Base-by-base conservation (phyloP, 2,329 filamentous ascomycete genomes). In the Rhytidhysteron rufulum region DNA sequence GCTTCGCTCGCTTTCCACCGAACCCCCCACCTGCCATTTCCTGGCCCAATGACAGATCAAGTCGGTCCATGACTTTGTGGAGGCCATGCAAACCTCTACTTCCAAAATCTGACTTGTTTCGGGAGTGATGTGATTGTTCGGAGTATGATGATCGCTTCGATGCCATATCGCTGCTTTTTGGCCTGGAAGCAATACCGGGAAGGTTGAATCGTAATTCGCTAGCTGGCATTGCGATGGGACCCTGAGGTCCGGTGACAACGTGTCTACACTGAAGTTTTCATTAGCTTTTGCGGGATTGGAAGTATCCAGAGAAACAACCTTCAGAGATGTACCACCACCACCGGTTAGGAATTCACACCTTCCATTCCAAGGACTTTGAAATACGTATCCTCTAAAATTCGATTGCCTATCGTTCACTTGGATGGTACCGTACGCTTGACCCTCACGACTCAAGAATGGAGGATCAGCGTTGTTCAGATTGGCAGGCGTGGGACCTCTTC, bases 151-250 rank as follows among this genome's bases (percentile, higher is more conserved):
- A 54, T 25, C 60, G 50, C 42, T 64, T 66, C 11, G 44, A 37
- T 5, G 54, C 48, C 10, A 34, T 21, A 17, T 63, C 56, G 5
- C 60, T 62, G 33, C 49, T 58, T 54, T 19, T 61, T 21, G 49
- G 60, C 27, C 50, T 61, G n/a, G 50, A 50, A 22, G 6, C 53
- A 37, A 39, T 55, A 35, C 76, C 79, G 1, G 88, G 89, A 0
- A 95, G 77, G 60, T 95, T 95, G 73, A 95, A 96, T 15, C 90
- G 82, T 43, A 97, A 71, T 64, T 96, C 91, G 62, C 88, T 94
- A 19, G 95, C 79, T 1, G 75, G 70, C 53, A 73, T 54, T 44
- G 71, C 40, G 54, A 52, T 33, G 49, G 54, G 60, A 30, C 54
- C 54, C 52, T 66, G 57, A 41, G 55, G 57, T 39, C 72, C 69